phyloP scores from a whole-genome alignment of 345 rosid species.

The Brassica rapa region DNA sequence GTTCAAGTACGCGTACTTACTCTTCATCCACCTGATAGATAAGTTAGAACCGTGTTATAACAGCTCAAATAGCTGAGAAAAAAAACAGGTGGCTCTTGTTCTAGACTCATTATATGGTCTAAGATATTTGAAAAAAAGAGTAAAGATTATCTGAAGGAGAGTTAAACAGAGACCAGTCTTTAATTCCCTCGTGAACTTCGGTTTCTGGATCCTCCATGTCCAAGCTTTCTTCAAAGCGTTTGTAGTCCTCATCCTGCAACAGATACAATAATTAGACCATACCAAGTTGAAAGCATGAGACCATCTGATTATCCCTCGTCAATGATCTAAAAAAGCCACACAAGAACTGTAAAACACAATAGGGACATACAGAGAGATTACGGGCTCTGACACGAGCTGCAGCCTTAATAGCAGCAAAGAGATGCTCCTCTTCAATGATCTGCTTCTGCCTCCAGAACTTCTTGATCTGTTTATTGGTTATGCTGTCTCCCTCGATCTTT shows the following conservation, averaged over 20 bases:
- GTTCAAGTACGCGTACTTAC: slow-evolving; percentile 91
- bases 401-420: slow-evolving; percentile 87
- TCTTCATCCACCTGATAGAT: slow-evolving; percentile 87
- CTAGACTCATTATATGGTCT: neutral
- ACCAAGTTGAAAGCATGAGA: neutral
- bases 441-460: slow-evolving; percentile 79
- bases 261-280: neutral
- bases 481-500: slow-evolving; percentile 47
- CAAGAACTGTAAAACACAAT: slow-evolving; percentile 1
- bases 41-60: neutral
- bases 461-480: slow-evolving; percentile 78
- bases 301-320: neutral
- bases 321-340: neutral
- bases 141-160: neutral
- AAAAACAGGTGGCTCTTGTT: slow-evolving; percentile 2
- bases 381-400: slow-evolving; percentile 77
- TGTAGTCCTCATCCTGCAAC: slow-evolving; percentile 64
- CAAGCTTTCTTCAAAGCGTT: slow-evolving; percentile 59
- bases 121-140: neutral
- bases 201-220: slow-evolving; percentile 43
- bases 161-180: slow-evolving; percentile 64
- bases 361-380: slow-evolving; percentile 58
- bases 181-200: slow-evolving; percentile 68
- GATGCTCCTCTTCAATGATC: slow-evolving; percentile 76
- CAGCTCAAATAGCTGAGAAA: neutral